phyloP scores from a whole-genome alignment of 257 asterid genomes.

The Misopates orontium region DNA sequence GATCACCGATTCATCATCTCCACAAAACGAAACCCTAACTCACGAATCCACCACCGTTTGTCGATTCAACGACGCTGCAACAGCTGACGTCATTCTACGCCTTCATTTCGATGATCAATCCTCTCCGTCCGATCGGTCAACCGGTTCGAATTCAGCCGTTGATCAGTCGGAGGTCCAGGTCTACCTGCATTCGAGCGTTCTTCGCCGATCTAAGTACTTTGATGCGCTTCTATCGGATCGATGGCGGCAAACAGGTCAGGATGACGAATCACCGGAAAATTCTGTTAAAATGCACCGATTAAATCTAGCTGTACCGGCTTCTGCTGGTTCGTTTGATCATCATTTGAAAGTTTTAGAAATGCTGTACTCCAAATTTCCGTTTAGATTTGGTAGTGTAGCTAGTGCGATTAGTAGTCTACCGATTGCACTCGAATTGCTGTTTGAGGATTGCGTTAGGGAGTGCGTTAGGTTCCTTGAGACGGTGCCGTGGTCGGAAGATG shows the following conservation, averaged over 20 bases:
- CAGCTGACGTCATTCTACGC: slow-evolving; percentile 71
- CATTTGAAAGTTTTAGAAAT: slow-evolving; percentile 55
- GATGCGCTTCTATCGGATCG: slow-evolving; percentile 67
- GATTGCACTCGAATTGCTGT: slow-evolving; percentile 75
- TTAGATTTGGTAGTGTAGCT: slow-evolving; percentile 41
- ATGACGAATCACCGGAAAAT: slow-evolving; percentile 20
- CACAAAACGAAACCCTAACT: too few species aligned
- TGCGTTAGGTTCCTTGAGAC: slow-evolving; percentile 80
- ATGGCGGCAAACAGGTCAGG: slow-evolving; percentile 49
- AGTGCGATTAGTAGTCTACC: slow-evolving; percentile 64
- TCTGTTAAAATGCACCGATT: slow-evolving; percentile 28
- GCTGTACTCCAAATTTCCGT: slow-evolving; percentile 57
- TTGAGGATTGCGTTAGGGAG: slow-evolving; percentile 83
- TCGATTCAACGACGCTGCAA: slow-evolving; percentile 51
- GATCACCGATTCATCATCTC: too few species aligned
- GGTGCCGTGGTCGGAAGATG: slow-evolving; percentile 98
- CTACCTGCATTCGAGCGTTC: slow-evolving; percentile 61
- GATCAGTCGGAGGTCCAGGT: slow-evolving; percentile 46
- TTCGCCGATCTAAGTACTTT: slow-evolving; percentile 65
- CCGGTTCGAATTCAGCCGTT: slow-evolving; percentile 33
- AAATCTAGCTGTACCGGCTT: slow-evolving; percentile 44
- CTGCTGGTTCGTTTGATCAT: slow-evolving; percentile 43
- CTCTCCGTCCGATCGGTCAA: slow-evolving; percentile 27
- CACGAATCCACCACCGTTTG: too few species aligned
- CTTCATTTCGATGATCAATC: slow-evolving; percentile 41